Evolutionary conservation across 805 yeast genomes (phyloP).

Genomic region (Kuraishia piskuri): DNA sequence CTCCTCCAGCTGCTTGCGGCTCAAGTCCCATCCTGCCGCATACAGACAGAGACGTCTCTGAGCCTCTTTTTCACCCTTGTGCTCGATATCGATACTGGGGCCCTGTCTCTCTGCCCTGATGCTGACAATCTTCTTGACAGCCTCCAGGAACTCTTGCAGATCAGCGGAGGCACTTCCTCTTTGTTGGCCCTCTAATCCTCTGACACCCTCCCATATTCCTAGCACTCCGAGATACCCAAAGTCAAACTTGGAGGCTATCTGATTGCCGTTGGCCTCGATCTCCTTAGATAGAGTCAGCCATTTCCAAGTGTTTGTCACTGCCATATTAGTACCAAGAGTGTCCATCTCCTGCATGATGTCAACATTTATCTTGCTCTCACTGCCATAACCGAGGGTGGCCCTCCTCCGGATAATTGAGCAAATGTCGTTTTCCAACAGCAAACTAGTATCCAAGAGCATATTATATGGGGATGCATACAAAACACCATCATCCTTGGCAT

Average conservation of each 20-base stretch:
- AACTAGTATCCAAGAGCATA: conserved; percentile 5
- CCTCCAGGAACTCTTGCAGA: conserved; percentile 33
- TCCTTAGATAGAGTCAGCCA: conserved; percentile 76
- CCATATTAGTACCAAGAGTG: conserved; percentile 43
- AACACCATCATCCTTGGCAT: conserved; percentile 18
- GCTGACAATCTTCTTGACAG: conserved; percentile 43
- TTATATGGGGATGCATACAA: conserved; percentile 13
- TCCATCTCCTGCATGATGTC: conserved; percentile 45
- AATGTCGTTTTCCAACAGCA: conserved; percentile 59
- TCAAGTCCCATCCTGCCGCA: conserved; percentile 87
- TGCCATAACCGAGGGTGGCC: conserved; percentile 66
- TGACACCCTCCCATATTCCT: conserved; percentile 81
- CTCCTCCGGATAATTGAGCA: conserved; percentile 63
- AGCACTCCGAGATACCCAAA: conserved; percentile 82
- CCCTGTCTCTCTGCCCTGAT: conserved; percentile 35
- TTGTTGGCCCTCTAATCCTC: conserved; percentile 39
- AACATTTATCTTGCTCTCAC: conserved; percentile 57
- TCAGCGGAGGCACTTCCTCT: conserved; percentile 27
- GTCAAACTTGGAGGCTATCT: conserved; percentile 65
- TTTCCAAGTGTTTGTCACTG: conserved; percentile 76
- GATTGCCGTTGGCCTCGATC: conserved; percentile 53
- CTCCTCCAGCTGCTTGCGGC: conserved; percentile 65
- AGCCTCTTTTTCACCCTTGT: conserved; percentile 40
- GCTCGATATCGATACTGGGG: conserved; percentile 29
- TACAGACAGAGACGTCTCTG: conserved; percentile 74